Evolutionary conservation across 768 basidiomycete species (phyloP).

Genomic region (Rubroboletus satanas): DNA sequence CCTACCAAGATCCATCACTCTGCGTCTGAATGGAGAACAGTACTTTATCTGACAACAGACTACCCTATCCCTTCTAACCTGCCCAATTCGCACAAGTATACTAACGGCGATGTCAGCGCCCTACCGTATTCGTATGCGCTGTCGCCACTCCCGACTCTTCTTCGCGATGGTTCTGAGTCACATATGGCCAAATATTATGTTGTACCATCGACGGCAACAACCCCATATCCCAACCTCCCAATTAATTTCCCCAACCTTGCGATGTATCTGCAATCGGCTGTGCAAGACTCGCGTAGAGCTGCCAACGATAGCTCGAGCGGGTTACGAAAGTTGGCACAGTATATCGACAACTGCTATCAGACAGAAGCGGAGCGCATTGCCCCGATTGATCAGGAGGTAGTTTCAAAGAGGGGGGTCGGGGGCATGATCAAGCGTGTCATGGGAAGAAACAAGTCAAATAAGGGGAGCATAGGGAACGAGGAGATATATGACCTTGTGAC

Average conservation of each 20-base stretch:
- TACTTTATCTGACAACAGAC: slow-evolving; percentile 78
- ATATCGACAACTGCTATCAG: slow-evolving; percentile 66
- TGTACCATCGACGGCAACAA: slow-evolving; percentile 54
- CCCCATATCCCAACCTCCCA: slow-evolving; percentile 68
- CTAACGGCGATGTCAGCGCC: slow-evolving; percentile 55
- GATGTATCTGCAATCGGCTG: slow-evolving; percentile 65
- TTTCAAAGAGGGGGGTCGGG: slow-evolving; percentile 41
- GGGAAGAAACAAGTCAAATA: slow-evolving; percentile 44
- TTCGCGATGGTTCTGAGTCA: slow-evolving; percentile 63
- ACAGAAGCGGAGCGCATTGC: slow-evolving; percentile 30
- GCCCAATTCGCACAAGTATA: slow-evolving; percentile 45
- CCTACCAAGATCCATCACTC: slow-evolving; percentile 51
- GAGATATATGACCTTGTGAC: slow-evolving; percentile 81
- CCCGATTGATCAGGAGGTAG: slow-evolving; percentile 34
- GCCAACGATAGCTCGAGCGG: slow-evolving; percentile 57
- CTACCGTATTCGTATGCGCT: slow-evolving; percentile 73
- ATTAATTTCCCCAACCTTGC: slow-evolving; percentile 75
- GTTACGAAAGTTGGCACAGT: slow-evolving; percentile 63
- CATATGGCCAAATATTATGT: slow-evolving; percentile 65
- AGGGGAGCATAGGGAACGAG: slow-evolving; percentile 58
- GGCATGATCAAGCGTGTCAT: slow-evolving; percentile 62
- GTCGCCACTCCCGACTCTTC: slow-evolving; percentile 53
- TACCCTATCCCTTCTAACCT: slow-evolving; percentile 50
- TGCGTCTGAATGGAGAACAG: slow-evolving; percentile 63
- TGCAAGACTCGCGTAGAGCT: slow-evolving; percentile 65